phyloP scores from a whole-genome alignment of 257 asterid species.

The Ophiorrhiza pumila region DNA sequence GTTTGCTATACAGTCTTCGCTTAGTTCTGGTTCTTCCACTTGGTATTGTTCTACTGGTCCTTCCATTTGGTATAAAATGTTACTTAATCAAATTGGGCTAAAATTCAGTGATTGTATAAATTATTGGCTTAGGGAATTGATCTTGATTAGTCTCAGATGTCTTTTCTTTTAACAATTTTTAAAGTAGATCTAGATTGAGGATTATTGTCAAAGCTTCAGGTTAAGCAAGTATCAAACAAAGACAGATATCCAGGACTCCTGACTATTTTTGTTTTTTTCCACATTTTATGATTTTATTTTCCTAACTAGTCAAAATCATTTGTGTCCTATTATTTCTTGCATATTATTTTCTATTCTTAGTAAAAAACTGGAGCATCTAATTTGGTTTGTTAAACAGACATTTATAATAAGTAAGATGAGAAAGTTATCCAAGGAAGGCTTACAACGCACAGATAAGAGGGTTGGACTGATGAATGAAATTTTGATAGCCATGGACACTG shows the following conservation, averaged over 20 bases:
- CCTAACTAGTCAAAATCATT: background rate
- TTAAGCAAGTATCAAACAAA: background rate
- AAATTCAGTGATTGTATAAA: background rate
- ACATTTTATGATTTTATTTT: background rate
- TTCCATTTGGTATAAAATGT: no score
- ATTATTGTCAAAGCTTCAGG: background rate
- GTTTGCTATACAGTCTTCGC: background rate
- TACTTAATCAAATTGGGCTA: background rate
- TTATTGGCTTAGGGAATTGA: background rate
- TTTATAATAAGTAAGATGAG: constrained; percentile 70
- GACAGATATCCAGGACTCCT: background rate
- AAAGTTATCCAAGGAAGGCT: constrained; percentile 69
- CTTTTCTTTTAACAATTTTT: background rate
- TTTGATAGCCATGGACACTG: constrained; percentile 85
- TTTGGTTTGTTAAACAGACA: constrained; percentile 52
- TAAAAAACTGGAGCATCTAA: constrained; percentile 12
- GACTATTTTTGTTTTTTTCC: background rate
- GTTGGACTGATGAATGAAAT: constrained; percentile 84
- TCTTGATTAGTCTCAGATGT: background rate
- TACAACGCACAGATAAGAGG: constrained; percentile 73
- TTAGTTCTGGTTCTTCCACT: background rate
- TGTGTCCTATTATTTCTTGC: background rate
- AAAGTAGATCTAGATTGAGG: background rate
- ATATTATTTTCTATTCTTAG: background rate
- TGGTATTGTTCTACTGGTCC: background rate